These are phyloP conservation scores for Nemania abortiva DNA, from an alignment of 2,329 filamentous ascomycete genomes.

Conservation along the genomic window DNA sequence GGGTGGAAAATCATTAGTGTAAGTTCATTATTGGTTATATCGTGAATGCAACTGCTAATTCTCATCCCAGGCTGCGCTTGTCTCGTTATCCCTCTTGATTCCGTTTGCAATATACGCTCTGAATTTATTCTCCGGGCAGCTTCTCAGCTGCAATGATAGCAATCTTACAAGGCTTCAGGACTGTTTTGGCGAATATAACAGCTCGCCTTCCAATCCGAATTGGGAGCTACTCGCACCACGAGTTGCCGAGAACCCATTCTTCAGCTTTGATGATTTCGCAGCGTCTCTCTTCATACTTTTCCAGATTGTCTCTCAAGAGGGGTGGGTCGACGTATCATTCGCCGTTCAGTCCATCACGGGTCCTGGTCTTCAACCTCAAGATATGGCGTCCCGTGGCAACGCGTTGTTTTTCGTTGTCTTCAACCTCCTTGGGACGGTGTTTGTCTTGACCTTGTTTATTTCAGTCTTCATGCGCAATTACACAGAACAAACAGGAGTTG, in stretches of 20 bases:
- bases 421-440: slow-evolving; percentile 95
- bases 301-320: slow-evolving; percentile 98
- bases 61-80: slow-evolving; percentile 76
- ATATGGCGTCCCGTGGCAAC: slow-evolving; percentile 81
- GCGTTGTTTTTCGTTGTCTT: slow-evolving; percentile 95
- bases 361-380: slow-evolving; percentile 76
- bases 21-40: slow-evolving; percentile 52
- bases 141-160: slow-evolving; percentile 84
- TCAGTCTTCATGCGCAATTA: slow-evolving; percentile 99
- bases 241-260: slow-evolving; percentile 83
- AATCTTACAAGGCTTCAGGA: slow-evolving; percentile 68
- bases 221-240: slow-evolving; percentile 90
- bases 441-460: slow-evolving; percentile 96
- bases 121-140: slow-evolving; percentile 88
- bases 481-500: slow-evolving; percentile 97
- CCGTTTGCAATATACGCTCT: slow-evolving; percentile 97
- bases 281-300: slow-evolving; percentile 95
- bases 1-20: slow-evolving; percentile 93
- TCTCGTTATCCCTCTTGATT: slow-evolving; percentile 92
- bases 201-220: slow-evolving; percentile 75
- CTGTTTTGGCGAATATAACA: slow-evolving; percentile 87
- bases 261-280: slow-evolving; percentile 95
- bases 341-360: slow-evolving; percentile 85
- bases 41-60: slow-evolving; percentile 34
- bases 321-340: slow-evolving; percentile 95